Base-by-base conservation (phyloP, 352 stramenopile genomes). In the Pythium aristosporum region DNA sequence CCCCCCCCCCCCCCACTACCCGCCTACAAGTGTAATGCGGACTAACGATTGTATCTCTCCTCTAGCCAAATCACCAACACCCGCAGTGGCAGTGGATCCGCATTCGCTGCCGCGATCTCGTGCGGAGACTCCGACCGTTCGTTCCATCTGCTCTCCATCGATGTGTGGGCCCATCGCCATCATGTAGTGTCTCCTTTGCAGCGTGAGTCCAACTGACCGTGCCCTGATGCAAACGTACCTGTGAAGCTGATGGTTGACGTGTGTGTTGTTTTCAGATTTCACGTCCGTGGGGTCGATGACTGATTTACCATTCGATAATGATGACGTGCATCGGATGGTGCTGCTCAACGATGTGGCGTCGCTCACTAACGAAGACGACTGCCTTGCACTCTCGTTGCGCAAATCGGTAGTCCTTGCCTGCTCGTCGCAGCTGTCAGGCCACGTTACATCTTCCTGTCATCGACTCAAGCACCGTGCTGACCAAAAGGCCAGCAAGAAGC, bases 71-170 rank as follows among this genome's bases (percentile, higher is more conserved):
- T 56, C 5, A 32, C 25, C 2, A 41, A 39, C 16, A 20, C 32
- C 20, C 18, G 37, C 10, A 10, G 41, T 7, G 5, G 46, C 15
- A 34, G 32, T 41, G 51, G 20, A 36, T 47, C 51, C 36, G 13
- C 34, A 20, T 39, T 39, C 30, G 21, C 30, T n/a, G 32, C 20
- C 2, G 44, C 10, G 0, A 71, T 91, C 13, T 68, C 70, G 12
- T 89, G 82, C 59, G 67, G 64, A 2, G 75, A 89, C 50, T 43
- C 42, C 13, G 69, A 78, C 5, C 67, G 71, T 2, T 87, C 75
- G 12, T 85, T 84, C 50, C 85, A 80, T 50, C 50, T 91, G 37
- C 47, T 91, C 5, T 69, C 59, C 9, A 76, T 91, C 66, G 74
- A 65, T 42, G 63, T 21, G 3, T 37, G n/a, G 25, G 16, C 30